A percentile compares a stretch with the other conserved stretches of the same genome.
phyloP scores from a whole-genome alignment of 495 filamentous ascomycete genomes.

The Penicillium maclennaniae region DNA sequence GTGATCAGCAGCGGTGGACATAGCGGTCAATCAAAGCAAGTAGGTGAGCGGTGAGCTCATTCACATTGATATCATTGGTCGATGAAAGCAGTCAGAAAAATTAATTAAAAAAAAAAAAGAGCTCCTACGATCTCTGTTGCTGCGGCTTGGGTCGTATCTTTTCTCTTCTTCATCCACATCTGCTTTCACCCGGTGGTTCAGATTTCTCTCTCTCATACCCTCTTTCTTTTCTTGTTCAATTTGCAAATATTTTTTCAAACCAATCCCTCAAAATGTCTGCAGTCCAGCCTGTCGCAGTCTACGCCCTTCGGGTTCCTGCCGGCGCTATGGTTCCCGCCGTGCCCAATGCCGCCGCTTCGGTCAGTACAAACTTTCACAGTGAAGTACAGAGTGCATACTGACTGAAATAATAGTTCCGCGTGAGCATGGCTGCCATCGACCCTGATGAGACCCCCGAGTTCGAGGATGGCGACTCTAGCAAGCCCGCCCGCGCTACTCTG shows the following conservation, averaged over 20 bases:
- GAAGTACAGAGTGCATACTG: conserved; percentile 13
- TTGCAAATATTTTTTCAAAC: conserved; percentile 11
- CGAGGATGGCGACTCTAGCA: conserved; percentile 57
- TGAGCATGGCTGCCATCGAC: conserved; percentile 98
- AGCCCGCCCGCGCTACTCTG: conserved; percentile 72
- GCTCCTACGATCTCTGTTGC: conserved; percentile 21
- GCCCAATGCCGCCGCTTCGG: conserved; percentile 73
- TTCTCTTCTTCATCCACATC: conserved; percentile 24
- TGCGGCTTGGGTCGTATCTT: conserved; percentile 24
- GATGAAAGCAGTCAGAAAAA: conserved; percentile 13
- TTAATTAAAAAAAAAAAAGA: conserved; percentile 28
- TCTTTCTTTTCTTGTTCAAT: conserved; percentile 7
- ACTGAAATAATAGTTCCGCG: conserved; percentile 63
- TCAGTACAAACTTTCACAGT: conserved; percentile 46
- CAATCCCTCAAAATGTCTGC: conserved; percentile 44
- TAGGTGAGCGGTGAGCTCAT: conserved; percentile 18
- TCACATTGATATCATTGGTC: conserved; percentile 12
- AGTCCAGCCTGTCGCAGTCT: conserved; percentile 75
- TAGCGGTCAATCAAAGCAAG: conserved; percentile 22
- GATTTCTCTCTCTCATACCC: conserved; percentile 16
- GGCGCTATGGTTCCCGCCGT: conserved; percentile 71
- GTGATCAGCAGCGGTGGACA: conserved; percentile 12
- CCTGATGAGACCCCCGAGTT: conserved; percentile 70
- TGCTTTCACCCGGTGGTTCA: conserved; percentile 27
- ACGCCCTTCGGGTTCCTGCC: conserved; percentile 81